A percentile compares a stretch with the other conserved stretches of the same genome.
phyloP scores from a whole-genome alignment of 106 monocot genomes.

The Dendrobium nobile region DNA sequence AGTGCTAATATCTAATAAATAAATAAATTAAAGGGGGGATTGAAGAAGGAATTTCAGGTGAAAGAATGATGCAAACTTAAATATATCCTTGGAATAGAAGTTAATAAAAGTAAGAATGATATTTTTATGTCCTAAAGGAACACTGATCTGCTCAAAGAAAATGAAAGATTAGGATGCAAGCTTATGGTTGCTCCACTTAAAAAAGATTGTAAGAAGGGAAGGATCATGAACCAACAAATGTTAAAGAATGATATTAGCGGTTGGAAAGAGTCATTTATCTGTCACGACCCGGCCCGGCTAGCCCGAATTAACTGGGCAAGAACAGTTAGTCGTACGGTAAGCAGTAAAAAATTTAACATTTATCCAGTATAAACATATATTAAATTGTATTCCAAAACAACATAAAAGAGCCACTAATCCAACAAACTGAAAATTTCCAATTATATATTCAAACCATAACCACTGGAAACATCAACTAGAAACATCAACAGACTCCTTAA shows the following conservation, averaged over 20 bases:
- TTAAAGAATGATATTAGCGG: not conserved
- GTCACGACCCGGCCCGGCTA: not conserved
- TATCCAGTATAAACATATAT: too few relatives aligned
- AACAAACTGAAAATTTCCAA: too few relatives aligned
- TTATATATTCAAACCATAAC: too few relatives aligned
- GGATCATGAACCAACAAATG: not conserved
- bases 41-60: not conserved
- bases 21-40: not conserved
- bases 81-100: not conserved
- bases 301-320: too few relatives aligned
- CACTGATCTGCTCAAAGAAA: not conserved
- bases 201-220: not conserved
- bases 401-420: too few relatives aligned
- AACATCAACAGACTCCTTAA: too few relatives aligned
- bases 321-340: too few relatives aligned
- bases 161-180: not conserved
- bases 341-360: too few relatives aligned
- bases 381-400: too few relatives aligned
- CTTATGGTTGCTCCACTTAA: not conserved
- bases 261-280: not conserved
- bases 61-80: not conserved
- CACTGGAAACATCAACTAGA: too few relatives aligned
- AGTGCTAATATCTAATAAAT: not conserved
- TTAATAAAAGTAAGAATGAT: not conserved
- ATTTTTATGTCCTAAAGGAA: not conserved